These are phyloP conservation scores for Plasmodium coatneyi DNA, from an alignment of 169 alveolate genomes.

Conservation along the genomic window DNA sequence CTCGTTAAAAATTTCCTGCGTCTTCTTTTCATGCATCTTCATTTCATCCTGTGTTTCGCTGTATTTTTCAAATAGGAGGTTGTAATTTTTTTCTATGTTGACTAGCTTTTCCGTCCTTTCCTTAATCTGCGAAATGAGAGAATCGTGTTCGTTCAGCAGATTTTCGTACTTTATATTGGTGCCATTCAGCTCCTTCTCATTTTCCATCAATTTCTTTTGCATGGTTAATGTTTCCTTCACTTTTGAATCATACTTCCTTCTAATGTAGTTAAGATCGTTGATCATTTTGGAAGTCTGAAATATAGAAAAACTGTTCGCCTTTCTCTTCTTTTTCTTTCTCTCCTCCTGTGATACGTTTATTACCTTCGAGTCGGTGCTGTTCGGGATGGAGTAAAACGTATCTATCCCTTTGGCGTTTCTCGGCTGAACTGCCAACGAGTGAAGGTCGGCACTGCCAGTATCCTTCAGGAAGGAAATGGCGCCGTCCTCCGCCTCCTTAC, in stretches of 20 bases:
- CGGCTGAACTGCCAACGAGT: not conserved
- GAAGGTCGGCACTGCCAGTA: slow-evolving; percentile 9
- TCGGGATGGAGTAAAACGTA: slow-evolving; percentile 73
- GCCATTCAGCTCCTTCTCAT: slow-evolving; percentile 65
- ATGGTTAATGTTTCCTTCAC: slow-evolving; percentile 63
- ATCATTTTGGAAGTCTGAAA: slow-evolving; percentile 58
- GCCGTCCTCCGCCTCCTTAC: slow-evolving; percentile 9
- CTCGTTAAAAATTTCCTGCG: slow-evolving; percentile 71
- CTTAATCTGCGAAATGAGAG: slow-evolving; percentile 54
- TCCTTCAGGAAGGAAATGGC: slow-evolving; percentile 19
- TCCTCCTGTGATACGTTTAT: not conserved
- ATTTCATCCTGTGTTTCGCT: slow-evolving; percentile 75
- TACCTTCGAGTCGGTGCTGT: slow-evolving; percentile 50
- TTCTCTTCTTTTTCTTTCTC: slow-evolving; percentile 6
- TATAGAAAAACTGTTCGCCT: not conserved
- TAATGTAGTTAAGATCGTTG: slow-evolving; percentile 58
- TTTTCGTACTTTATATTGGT: slow-evolving; percentile 56
- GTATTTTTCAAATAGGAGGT: slow-evolving; percentile 60
- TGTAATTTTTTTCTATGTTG: slow-evolving; percentile 59
- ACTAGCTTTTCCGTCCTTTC: slow-evolving; percentile 72
- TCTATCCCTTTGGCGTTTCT: slow-evolving; percentile 34
- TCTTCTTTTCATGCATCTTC: slow-evolving; percentile 74
- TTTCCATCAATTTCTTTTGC: slow-evolving; percentile 63
- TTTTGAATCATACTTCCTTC: slow-evolving; percentile 71
- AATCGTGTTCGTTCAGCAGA: slow-evolving; percentile 67